phyloP scores from a whole-genome alignment of 768 basidiomycete species.

The Cyclocybe aegerita region DNA sequence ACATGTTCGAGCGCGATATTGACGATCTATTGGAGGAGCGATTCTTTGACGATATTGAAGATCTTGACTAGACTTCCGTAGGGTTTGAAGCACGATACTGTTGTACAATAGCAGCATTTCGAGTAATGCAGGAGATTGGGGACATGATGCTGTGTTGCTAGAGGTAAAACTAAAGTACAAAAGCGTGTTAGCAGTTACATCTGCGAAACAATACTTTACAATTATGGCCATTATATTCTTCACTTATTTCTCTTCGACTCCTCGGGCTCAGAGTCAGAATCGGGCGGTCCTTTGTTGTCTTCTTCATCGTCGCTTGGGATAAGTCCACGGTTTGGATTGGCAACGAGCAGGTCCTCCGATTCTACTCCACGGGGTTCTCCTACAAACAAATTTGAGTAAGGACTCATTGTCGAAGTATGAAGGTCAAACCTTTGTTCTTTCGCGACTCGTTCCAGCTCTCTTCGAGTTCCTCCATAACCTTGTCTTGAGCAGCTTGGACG shows the following conservation, averaged over 20 bases:
- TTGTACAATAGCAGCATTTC: too few relatives aligned
- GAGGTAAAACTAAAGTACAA: too few relatives aligned
- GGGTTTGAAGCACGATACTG: too few relatives aligned
- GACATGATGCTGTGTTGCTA: too few relatives aligned
- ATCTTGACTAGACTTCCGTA: too few relatives aligned
- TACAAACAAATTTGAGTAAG: not conserved
- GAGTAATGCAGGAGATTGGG: too few relatives aligned
- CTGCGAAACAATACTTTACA: not conserved
- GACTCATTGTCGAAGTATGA: not conserved
- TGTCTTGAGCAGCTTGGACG: constrained; percentile 59
- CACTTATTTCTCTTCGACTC: not conserved
- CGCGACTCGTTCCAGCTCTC: constrained; percentile 58
- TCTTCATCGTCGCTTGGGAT: constrained; percentile 17
- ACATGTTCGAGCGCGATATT: too few relatives aligned
- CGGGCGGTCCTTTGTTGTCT: constrained; percentile 5
- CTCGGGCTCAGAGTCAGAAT: constrained; percentile 2
- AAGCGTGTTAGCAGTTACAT: not conserved
- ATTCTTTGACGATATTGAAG: too few relatives aligned
- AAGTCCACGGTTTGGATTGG: constrained; percentile 63
- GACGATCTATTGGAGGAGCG: too few relatives aligned
- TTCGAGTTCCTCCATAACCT: constrained; percentile 70
- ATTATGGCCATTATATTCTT: not conserved
- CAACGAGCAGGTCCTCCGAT: constrained; percentile 61
- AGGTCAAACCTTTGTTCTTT: constrained; percentile 43
- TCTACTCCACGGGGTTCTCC: constrained; percentile 28